Percentiles rank a stretch among this genome's conserved stretches.
phyloP scores from a whole-genome alignment of 73 alveolate genomes.

The Paramecium sexaurelia region DNA sequence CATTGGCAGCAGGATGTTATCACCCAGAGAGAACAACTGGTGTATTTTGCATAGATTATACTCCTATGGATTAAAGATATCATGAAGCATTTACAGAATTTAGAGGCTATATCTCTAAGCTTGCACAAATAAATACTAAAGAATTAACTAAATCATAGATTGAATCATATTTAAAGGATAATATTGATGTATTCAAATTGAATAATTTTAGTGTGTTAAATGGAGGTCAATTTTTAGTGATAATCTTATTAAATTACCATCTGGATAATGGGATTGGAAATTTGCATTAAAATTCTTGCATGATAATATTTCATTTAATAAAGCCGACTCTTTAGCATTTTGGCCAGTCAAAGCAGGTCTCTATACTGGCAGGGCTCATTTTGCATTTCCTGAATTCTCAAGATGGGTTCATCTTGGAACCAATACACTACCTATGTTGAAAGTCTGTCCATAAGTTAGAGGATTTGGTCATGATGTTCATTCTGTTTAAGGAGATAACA shows the following conservation, averaged over 20 bases:
- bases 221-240: conserved; percentile 80
- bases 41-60: conserved; percentile 81
- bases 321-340: conserved; percentile 76
- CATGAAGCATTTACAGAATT: conserved; percentile 82
- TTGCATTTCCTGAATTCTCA: conserved; percentile 81
- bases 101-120: conserved; percentile 65
- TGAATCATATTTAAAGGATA: conserved; percentile 57
- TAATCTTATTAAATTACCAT: conserved; percentile 57
- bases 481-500: conserved; percentile 77
- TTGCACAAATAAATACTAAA: conserved; percentile 45
- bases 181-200: conserved; percentile 37
- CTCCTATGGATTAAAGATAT: conserved; percentile 84
- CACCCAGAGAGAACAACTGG: conserved; percentile 85
- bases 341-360: conserved; percentile 77
- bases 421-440: conserved; percentile 86
- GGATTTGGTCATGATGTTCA: conserved; percentile 76
- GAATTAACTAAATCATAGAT: conserved; percentile 42
- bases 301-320: conserved; percentile 63
- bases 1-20: conserved; percentile 82
- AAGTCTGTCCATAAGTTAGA: conserved; percentile 82
- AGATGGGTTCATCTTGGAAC: conserved; percentile 85
- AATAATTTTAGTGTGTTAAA: conserved; percentile 66
- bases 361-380: conserved; percentile 80
- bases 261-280: conserved; percentile 47
- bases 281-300: conserved; percentile 46